A percentile compares a stretch with the other conserved stretches of the same genome.
phyloP scores from a whole-genome alignment of 352 stramenopile genomes.

The Phytophthora ohioensis region DNA sequence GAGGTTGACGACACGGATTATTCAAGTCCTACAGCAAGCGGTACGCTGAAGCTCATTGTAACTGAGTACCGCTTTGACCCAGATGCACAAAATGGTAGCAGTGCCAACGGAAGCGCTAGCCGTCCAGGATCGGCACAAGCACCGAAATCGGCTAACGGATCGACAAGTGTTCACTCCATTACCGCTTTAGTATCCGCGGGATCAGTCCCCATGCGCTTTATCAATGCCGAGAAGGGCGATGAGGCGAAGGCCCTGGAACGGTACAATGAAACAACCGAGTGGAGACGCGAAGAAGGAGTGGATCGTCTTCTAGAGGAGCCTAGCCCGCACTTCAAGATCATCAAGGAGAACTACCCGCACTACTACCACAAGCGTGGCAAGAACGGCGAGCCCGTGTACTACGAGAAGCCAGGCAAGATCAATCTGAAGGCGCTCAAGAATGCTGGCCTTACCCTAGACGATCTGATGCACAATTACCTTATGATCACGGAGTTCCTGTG shows the following conservation, averaged over 20 bases:
- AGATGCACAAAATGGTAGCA: constrained; percentile 1
- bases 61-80: constrained; percentile 73
- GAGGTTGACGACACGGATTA: constrained; percentile 35
- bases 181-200: constrained; percentile 41
- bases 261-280: constrained; percentile 81
- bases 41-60: constrained; percentile 79
- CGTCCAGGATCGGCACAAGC: constrained; percentile 12
- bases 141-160: constrained; percentile 11
- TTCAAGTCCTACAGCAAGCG: constrained; percentile 29
- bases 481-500: constrained; percentile 90
- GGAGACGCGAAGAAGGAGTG: constrained; percentile 83
- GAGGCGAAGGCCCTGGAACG: constrained; percentile 64
- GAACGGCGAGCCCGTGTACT: constrained; percentile 86
- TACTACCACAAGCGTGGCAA: constrained; percentile 91
- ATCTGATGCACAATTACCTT: constrained; percentile 88
- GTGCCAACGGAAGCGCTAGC: constrained; percentile 41
- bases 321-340: constrained; percentile 80
- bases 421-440: constrained; percentile 86
- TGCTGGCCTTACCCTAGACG: constrained; percentile 76
- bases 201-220: constrained; percentile 67
- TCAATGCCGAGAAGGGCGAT: constrained; percentile 85
- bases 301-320: constrained; percentile 76
- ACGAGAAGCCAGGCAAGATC: constrained; percentile 89
- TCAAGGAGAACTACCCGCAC: constrained; percentile 93
- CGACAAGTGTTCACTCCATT: constrained; percentile 21